Percentiles rank a stretch among this genome's conserved stretches.
phyloP scores from a whole-genome alignment of 306 rosid species.

The Cucumis hystrix region DNA sequence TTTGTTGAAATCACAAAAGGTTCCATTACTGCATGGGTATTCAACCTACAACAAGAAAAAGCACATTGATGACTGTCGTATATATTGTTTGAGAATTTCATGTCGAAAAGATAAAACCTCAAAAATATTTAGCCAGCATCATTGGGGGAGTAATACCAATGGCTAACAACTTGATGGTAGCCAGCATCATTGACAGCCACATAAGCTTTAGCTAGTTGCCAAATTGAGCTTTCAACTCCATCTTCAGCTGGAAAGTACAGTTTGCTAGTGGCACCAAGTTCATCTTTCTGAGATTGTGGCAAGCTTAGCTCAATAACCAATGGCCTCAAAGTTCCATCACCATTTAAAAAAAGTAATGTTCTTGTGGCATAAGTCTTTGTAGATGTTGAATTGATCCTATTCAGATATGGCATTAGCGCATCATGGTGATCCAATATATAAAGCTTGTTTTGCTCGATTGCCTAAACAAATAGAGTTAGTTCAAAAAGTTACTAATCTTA shows the following conservation, averaged over 20 bases:
- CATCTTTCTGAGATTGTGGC: background rate
- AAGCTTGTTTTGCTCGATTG: conserved; percentile 31
- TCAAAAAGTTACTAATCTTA: too few relatives aligned
- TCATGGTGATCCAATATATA: conserved; percentile 64
- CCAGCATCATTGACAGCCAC: conserved; percentile 18
- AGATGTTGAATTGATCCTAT: conserved; percentile 13
- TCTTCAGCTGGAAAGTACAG: conserved; percentile 34
- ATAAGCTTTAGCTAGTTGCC: conserved; percentile 23
- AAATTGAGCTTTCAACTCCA: conserved; percentile 35
- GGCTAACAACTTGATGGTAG: conserved; percentile 32
- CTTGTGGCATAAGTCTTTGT: conserved; percentile 10
- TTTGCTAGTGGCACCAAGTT: conserved; percentile 35
- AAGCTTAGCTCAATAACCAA: background rate
- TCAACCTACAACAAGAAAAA: background rate
- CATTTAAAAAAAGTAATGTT: conserved; percentile 43
- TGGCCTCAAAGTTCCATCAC: conserved; percentile 30
- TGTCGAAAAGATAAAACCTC: too few relatives aligned
- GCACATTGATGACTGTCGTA: too few relatives aligned
- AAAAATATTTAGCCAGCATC: too few relatives aligned
- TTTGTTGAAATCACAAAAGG: conserved; percentile 45
- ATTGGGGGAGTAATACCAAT: background rate
- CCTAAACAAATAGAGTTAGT: conserved; percentile 14
- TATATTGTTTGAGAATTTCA: too few relatives aligned
- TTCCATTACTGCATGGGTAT: conserved; percentile 55
- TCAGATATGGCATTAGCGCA: conserved; percentile 37